phyloP scores from a whole-genome alignment of 2,329 filamentous ascomycete species.

The Amylocarpus encephaloides region DNA sequence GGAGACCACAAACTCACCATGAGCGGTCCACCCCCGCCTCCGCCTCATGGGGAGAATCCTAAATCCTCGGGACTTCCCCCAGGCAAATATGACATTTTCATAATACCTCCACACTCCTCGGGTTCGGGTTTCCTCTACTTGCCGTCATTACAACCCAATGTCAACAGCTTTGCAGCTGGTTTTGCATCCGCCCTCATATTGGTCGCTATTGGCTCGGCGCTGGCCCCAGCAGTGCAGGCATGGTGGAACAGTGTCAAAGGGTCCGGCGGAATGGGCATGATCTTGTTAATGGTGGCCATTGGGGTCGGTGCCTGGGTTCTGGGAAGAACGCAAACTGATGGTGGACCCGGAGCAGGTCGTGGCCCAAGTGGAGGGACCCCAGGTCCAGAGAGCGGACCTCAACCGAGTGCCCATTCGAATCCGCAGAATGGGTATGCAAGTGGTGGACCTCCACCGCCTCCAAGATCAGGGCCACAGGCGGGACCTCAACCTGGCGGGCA shows the following conservation, averaged over 20 bases:
- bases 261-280: slow-evolving; percentile 66
- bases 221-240: slow-evolving; percentile 65
- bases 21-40: slow-evolving; percentile 64
- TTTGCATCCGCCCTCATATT: slow-evolving; percentile 69
- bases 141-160: slow-evolving; percentile 78
- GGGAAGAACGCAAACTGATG: slow-evolving; percentile 56
- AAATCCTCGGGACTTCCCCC: slow-evolving; percentile 68
- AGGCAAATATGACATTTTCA: slow-evolving; percentile 95
- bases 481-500: slow-evolving; percentile 23
- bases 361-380: slow-evolving; percentile 13
- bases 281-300: slow-evolving; percentile 65
- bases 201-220: slow-evolving; percentile 64
- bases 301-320: slow-evolving; percentile 73
- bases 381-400: slow-evolving; percentile 13
- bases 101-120: slow-evolving; percentile 86
- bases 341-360: slow-evolving; percentile 31
- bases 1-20: slow-evolving; percentile 16
- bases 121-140: slow-evolving; percentile 89
- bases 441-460: slow-evolving; percentile 16
- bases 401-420: slow-evolving; percentile 18
- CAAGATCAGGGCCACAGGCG: slow-evolving; percentile 19
- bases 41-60: slow-evolving; percentile 76
- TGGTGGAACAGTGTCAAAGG: slow-evolving; percentile 69
- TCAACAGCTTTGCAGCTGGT: slow-evolving; percentile 87
- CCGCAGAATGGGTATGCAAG: slow-evolving; percentile 23